Base-by-base conservation (phyloP, 768 basidiomycete genomes). In the Symmetrospora coprosmae region DNA sequence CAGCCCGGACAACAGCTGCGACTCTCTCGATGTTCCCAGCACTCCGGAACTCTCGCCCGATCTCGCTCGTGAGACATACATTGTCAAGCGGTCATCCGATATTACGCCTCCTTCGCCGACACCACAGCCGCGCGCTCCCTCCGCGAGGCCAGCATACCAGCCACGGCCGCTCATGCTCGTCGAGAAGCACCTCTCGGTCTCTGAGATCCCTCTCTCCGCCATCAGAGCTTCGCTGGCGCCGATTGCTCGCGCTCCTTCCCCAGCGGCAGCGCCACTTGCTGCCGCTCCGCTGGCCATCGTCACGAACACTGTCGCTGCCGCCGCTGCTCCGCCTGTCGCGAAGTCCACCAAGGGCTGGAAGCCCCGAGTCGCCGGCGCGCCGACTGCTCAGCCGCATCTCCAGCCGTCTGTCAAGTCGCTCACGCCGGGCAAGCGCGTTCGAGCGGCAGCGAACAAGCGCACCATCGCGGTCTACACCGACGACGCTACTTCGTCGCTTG, bases 331-430 rank as follows among this genome's bases (percentile, higher is more conserved):
- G 16, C 51, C 55, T n/a, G n/a, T n/a, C n/a, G n/a, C n/a, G 40
- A 58, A 58, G 35, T 58, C 55, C 7, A 58, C 55, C 11, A 58
- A 58, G 27, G 55, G 55, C 21, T 58, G 28, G n/a, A 58, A 58
- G 30, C 41, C 55, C 8, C 41, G 55, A 19, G 25, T 16, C 55
- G 6, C 23, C 55, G 23, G 28, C 40, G n/a, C n/a, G n/a, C n/a
- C n/a, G n/a, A n/a, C n/a, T n/a, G n/a, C n/a, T n/a, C n/a, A n/a
- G n/a, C n/a, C n/a, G n/a, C n/a, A n/a, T n/a, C n/a, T n/a, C n/a
- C n/a, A 50, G 31, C 49, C 49, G n/a, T 34, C 33, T 14, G 41
- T 43, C 23, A 43, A 46, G 55, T 43, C 55, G 5, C 25, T 58
- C 6, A 34, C 55, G 16, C 55, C 55, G 16, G 43, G 28, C 19